Base-by-base conservation (phyloP, 2,329 filamentous ascomycete genomes). In the Aureobasidium sp. region DNA sequence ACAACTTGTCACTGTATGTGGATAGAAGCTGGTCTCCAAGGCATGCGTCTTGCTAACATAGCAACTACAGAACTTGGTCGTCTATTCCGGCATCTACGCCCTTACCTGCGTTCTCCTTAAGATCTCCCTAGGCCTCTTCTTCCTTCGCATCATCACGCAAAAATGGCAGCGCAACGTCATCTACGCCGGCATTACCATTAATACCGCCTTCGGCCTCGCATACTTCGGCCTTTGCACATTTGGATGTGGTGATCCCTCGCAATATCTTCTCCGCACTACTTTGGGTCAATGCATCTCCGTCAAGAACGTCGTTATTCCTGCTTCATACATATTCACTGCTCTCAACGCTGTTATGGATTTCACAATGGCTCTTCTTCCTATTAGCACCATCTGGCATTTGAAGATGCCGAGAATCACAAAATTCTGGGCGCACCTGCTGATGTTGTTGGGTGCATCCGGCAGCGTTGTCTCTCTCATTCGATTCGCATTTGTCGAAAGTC, bases 341-440 rank as follows among this genome's bases (percentile, higher is more conserved):
- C 48, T 64, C n/a, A 63, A 64, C 44, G 63, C 63, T 8, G 25
- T 61, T 39, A 48, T 61, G 34, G 63, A 64, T 36, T 64, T 61
- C 41, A 61, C 56, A 27, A 51, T 60, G 52, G 58, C 55, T 20
- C 42, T 61, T n/a, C 27, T 60, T 5, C 63, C 63, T 7, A 61
- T 63, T 34, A 44, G 39, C n/a, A 57, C 59, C 11, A 49, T 64
- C 14, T 52, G 39, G 36, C 31, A 57, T 22, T 45, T 59, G 9
- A 60, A 60, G 17, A 64, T 64, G 63, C 44, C 48, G 5, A 41
- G 37, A 5, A 49, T 25, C 15, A 42, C 55, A 15, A 61, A 63
- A 41, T 60, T 63, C 34, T 62, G 36, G n/a, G 63, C 57, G 14
- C 55, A 44, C 6, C 25, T 63, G 7, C 34, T 64, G 11, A 60